Evolutionary conservation across 2,329 filamentous ascomycete genomes (phyloP).

Genomic region (Fusarium sp.): DNA sequence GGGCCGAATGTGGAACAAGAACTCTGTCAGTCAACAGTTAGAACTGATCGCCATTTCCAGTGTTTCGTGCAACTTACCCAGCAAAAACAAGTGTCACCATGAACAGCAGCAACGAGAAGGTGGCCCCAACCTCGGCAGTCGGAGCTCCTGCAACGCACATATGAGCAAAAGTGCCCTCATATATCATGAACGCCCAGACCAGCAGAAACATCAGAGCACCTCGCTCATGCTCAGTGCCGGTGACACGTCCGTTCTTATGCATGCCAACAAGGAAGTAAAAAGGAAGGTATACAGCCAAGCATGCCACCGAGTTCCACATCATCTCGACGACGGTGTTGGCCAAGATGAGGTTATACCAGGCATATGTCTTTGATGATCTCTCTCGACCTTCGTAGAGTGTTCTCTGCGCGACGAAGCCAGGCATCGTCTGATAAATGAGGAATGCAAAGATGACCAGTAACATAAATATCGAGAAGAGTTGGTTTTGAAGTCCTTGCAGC

Average conservation of each 20-base stretch:
- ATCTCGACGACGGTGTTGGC: conserved; percentile 88
- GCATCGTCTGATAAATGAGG: conserved; percentile 83
- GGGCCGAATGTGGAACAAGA: conserved; percentile 67
- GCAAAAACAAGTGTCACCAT: conserved; percentile 43
- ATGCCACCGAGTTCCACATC: conserved; percentile 75
- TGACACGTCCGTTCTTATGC: conserved; percentile 73
- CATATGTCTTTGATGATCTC: conserved; percentile 84
- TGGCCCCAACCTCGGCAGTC: conserved; percentile 54
- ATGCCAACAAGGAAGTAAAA: conserved; percentile 75
- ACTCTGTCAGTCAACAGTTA: conserved; percentile 69
- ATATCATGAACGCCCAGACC: conserved; percentile 72
- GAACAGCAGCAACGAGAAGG: conserved; percentile 57
- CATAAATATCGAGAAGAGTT: conserved; percentile 88
- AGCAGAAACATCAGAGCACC: conserved; percentile 71
- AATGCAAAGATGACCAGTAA: conserved; percentile 83
- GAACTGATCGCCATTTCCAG: conserved; percentile 70
- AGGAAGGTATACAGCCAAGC: not conserved
- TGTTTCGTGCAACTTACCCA: conserved; percentile 50
- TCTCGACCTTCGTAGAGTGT: conserved; percentile 87
- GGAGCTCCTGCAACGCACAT: conserved; percentile 74
- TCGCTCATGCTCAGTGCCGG: conserved; percentile 67
- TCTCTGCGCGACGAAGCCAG: conserved; percentile 84
- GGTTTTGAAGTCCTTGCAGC: conserved; percentile 77
- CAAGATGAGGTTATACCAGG: conserved; percentile 86
- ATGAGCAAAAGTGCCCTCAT: conserved; percentile 73